These are phyloP conservation scores for Deuterostichococcus epilithicus DNA, from an alignment of 139 green algal species.

Conservation along the genomic window DNA sequence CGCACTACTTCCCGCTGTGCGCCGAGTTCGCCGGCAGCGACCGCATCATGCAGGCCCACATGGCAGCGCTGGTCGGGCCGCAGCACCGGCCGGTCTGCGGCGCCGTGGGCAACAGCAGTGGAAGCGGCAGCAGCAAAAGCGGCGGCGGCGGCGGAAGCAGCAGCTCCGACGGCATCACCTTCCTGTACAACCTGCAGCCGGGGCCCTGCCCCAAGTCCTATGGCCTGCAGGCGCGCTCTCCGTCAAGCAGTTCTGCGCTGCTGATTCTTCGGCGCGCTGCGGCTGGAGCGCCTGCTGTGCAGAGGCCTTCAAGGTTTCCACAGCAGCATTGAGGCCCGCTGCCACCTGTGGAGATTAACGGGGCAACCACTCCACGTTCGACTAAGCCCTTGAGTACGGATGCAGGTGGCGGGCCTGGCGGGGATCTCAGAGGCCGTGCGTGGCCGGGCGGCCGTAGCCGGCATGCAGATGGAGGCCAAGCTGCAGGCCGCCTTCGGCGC, in stretches of 20 bases:
- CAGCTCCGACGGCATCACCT: slow-evolving; percentile 42
- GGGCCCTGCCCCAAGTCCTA: slow-evolving; percentile 66
- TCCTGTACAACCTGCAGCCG: slow-evolving; percentile 73
- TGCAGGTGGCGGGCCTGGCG: slow-evolving; percentile 38
- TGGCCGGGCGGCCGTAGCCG: slow-evolving; percentile 13
- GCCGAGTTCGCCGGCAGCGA: slow-evolving; percentile 4
- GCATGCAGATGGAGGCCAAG: slow-evolving; percentile 10
- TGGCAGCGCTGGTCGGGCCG: slow-evolving; percentile 42
- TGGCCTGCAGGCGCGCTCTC: slow-evolving; percentile 63
- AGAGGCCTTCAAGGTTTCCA: not conserved
- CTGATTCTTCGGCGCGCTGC: not conserved
- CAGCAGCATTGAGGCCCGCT: no score
- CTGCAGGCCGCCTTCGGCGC: slow-evolving; percentile 9
- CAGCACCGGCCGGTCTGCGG: not conserved
- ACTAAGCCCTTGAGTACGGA: not conserved
- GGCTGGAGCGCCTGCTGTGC: slow-evolving; percentile 28
- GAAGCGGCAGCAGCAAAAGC: not conserved
- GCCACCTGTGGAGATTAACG: no score
- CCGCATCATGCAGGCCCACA: slow-evolving; percentile 35
- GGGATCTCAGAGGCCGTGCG: slow-evolving; percentile 33
- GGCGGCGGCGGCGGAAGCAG: not conserved
- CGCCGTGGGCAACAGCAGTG: not conserved
- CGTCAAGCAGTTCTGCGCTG: not conserved
- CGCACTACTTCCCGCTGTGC: slow-evolving; percentile 85
- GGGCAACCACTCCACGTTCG: not conserved